Evolutionary conservation across 192 early-diverging fungal species (phyloP).

Genomic region (Obelidium mucronatum): DNA sequence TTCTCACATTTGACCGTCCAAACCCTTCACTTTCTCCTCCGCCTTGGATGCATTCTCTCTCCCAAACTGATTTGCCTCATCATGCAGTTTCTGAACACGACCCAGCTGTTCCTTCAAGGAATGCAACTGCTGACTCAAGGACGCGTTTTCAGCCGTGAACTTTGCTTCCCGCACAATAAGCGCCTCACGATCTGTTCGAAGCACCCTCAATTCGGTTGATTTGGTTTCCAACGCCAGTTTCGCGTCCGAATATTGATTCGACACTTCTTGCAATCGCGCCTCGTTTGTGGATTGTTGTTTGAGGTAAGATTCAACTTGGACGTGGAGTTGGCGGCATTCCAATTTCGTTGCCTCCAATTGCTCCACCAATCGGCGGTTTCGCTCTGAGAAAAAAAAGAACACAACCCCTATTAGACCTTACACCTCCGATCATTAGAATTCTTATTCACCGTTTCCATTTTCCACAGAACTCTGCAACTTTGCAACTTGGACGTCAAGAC

Average conservation of each 20-base stretch:
- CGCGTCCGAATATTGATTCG: slow-evolving; percentile 54
- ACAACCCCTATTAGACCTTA: neutral
- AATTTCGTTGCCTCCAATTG: slow-evolving; percentile 57
- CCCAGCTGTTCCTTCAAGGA: slow-evolving; percentile 56
- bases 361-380: slow-evolving; percentile 62
- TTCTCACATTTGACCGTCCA: slow-evolving; percentile 36
- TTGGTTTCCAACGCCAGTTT: slow-evolving; percentile 58
- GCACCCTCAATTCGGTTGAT: slow-evolving; percentile 52
- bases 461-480: slow-evolving; percentile 65
- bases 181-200: slow-evolving; percentile 65
- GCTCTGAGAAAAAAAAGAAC: slow-evolving; percentile 38
- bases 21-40: slow-evolving; percentile 28
- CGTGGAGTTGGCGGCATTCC: slow-evolving; percentile 67
- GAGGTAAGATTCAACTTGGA: slow-evolving; percentile 57
- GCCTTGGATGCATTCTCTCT: slow-evolving; percentile 8
- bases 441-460: slow-evolving; percentile 44
- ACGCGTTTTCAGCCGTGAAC: slow-evolving; percentile 58
- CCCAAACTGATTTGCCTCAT: neutral
- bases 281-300: slow-evolving; percentile 62
- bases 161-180: slow-evolving; percentile 59
- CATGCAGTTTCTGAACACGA: slow-evolving; percentile 57
- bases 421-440: too few species aligned
- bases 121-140: slow-evolving; percentile 56
- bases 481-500: slow-evolving; percentile 68
- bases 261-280: slow-evolving; percentile 61